phyloP scores from a whole-genome alignment of 2,329 filamentous ascomycete species.

The Colletotrichum sp. region DNA sequence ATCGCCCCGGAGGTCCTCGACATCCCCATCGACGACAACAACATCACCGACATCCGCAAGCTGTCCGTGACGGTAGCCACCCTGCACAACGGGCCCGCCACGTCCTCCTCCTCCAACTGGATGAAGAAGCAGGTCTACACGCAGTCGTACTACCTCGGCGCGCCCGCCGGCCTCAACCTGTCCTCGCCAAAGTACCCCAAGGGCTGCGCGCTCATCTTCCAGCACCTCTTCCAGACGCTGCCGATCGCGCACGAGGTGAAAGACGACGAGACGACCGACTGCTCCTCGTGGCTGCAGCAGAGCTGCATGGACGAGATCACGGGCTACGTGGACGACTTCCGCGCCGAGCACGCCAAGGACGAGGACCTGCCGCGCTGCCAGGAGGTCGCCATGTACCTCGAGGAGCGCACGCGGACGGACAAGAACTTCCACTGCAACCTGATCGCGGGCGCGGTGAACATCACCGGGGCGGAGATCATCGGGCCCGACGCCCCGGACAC shows the following conservation, averaged over 20 bases:
- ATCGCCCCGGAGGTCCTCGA: slow-evolving; percentile 20
- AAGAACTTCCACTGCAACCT: slow-evolving; percentile 20
- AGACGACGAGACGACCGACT: slow-evolving; percentile 15
- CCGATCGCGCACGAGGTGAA: slow-evolving; percentile 17
- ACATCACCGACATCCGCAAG: slow-evolving; percentile 16
- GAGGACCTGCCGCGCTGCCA: slow-evolving; percentile 7
- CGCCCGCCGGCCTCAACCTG: slow-evolving; percentile 8
- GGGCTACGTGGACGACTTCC: slow-evolving; percentile 20
- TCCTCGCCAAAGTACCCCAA: slow-evolving; percentile 3
- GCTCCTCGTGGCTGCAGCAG: slow-evolving; percentile 19
- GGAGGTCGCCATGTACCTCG: slow-evolving; percentile 17
- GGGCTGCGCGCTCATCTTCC: slow-evolving; percentile 19
- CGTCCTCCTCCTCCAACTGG: neutral
- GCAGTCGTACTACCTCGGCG: slow-evolving; percentile 19
- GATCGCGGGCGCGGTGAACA: slow-evolving; percentile 18
- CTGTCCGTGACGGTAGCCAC: slow-evolving; percentile 16
- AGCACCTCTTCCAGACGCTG: slow-evolving; percentile 19
- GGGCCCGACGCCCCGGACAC: slow-evolving; percentile 6
- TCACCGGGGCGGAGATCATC: slow-evolving; percentile 14
- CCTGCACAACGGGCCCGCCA: neutral
- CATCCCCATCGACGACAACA: slow-evolving; percentile 16
- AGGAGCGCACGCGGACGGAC: slow-evolving; percentile 15
- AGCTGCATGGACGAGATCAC: slow-evolving; percentile 23
- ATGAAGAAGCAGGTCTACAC: slow-evolving; percentile 21
- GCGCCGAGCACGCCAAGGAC: slow-evolving; percentile 1